phyloP scores from a whole-genome alignment of 2,329 filamentous ascomycete species.

The Aspergillus carbonarius region DNA sequence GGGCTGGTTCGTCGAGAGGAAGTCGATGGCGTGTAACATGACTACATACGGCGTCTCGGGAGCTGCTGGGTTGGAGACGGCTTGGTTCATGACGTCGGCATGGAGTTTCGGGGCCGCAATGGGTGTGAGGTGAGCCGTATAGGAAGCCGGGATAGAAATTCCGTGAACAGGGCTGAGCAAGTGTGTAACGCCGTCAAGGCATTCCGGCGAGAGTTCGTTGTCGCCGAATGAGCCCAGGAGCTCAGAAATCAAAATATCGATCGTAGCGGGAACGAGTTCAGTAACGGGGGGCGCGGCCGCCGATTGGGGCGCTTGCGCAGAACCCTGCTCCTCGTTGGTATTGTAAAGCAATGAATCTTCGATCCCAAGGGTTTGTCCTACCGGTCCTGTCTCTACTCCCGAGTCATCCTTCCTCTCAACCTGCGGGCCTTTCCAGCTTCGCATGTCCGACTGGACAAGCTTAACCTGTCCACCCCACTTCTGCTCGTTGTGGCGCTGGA shows the following conservation, averaged over 20 bases:
- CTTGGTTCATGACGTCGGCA: constrained; percentile 71
- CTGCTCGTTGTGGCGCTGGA: constrained; percentile 79
- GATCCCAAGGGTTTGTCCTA: constrained; percentile 38
- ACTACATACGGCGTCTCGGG: constrained; percentile 95
- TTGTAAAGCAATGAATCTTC: constrained; percentile 25
- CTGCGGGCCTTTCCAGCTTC: constrained; percentile 82
- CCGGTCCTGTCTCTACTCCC: constrained; percentile 17
- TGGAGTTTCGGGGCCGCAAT: constrained; percentile 84
- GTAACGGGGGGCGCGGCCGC: constrained; percentile 47
- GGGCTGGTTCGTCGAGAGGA: constrained; percentile 68
- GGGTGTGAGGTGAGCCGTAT: constrained; percentile 91
- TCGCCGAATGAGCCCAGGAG: constrained; percentile 90
- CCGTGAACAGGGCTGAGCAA: constrained; percentile 77
- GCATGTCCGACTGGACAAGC: constrained; percentile 95
- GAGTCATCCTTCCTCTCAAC: constrained; percentile 25
- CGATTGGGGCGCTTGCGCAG: constrained; percentile 28
- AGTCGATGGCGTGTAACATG: constrained; percentile 85
- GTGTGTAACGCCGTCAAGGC: constrained; percentile 90
- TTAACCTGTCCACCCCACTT: constrained; percentile 80
- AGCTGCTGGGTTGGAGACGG: constrained; percentile 63
- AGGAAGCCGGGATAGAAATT: constrained; percentile 89
- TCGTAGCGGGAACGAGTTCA: constrained; percentile 31
- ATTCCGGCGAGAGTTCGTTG: constrained; percentile 96
- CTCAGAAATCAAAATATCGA: constrained; percentile 94
- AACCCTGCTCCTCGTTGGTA: constrained; percentile 37